A percentile compares a stretch with the other conserved stretches of the same genome.
These are phyloP conservation scores for Paramecium tetraurelia DNA, from an alignment of 73 alveolate species.

Conservation along the genomic window DNA sequence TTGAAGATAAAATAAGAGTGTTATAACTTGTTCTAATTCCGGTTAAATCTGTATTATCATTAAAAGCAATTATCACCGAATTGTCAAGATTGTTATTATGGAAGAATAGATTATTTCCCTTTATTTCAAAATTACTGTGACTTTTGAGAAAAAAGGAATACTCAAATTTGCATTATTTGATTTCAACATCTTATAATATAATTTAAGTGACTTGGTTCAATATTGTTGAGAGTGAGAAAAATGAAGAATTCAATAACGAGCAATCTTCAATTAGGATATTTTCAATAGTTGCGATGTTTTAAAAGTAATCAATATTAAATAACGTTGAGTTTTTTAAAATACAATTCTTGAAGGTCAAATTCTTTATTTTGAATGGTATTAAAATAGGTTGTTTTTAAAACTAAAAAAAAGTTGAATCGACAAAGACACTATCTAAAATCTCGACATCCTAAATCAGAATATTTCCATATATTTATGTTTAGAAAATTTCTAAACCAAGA, in stretches of 20 bases:
- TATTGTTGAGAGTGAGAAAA: neutral
- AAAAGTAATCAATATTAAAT: neutral
- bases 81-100: neutral
- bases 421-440: neutral
- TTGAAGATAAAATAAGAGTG: neutral
- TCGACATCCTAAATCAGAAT: neutral
- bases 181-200: neutral
- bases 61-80: neutral
- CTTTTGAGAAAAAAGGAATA: neutral
- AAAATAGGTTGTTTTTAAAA: neutral
- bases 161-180: neutral
- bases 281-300: neutral
- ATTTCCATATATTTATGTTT: neutral
- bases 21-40: neutral
- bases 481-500: neutral
- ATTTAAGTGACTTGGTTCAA: neutral
- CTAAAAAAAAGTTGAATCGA: neutral
- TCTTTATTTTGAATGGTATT: neutral
- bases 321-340: neutral
- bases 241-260: neutral
- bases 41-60: neutral
- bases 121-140: neutral
- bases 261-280: neutral
- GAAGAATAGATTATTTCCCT: neutral
- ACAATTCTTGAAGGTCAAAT: neutral